Conservation (phyloP, 805 yeast genomes). For the Candida tibetensis region DNA sequence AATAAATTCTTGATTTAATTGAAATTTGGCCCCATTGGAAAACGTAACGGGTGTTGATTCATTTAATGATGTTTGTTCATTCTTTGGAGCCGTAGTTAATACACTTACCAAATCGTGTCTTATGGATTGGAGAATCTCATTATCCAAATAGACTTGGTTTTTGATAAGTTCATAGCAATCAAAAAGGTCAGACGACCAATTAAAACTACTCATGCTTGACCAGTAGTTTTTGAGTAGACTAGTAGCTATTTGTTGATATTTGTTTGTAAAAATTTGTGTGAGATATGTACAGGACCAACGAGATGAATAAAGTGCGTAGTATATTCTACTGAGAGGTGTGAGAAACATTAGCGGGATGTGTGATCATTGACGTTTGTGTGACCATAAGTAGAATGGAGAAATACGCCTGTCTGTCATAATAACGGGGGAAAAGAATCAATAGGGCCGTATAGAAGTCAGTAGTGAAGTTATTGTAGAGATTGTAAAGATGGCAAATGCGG, state of each 20-base stretch:
- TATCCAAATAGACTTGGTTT: conserved; percentile 19
- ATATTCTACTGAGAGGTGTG: too few species aligned
- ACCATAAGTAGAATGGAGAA: too few species aligned
- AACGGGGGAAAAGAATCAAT: too few species aligned
- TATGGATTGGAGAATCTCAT: conserved; percentile 28
- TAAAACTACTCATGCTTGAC: conserved; percentile 7
- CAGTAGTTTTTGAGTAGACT: background rate
- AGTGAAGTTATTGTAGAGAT: too few species aligned
- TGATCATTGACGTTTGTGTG: too few species aligned
- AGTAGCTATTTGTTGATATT: background rate
- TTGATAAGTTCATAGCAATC: conserved; percentile 47
- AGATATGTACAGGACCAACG: background rate
- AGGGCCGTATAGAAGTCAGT: too few species aligned
- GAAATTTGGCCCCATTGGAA: conserved; percentile 55
- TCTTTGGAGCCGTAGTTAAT: conserved; percentile 42
- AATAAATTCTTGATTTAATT: conserved; percentile 64
- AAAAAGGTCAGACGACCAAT: conserved; percentile 44
- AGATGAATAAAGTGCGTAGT: too few species aligned
- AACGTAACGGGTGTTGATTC: conserved; percentile 39
- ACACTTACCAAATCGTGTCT: conserved; percentile 45
- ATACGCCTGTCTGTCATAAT: too few species aligned
- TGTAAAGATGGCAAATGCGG: too few species aligned
- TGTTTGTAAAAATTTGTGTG: conserved; percentile 1
- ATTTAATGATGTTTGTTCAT: conserved; percentile 44
- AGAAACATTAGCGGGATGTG: too few species aligned